phyloP scores from a whole-genome alignment of 805 yeast species.

The Pichia thaimueangensis region DNA sequence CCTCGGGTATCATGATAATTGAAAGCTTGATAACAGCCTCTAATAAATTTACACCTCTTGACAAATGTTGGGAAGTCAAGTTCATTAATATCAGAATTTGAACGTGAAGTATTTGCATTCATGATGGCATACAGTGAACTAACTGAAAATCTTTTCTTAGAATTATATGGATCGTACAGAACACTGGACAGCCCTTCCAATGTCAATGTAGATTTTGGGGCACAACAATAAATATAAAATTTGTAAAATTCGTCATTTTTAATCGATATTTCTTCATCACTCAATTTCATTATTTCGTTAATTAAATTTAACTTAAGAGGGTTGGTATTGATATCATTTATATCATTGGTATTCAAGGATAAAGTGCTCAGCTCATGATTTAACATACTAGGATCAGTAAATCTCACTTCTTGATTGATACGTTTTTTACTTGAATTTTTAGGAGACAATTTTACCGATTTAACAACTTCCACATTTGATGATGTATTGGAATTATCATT shows the following conservation, averaged over 20 bases:
- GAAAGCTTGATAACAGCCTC: constrained; percentile 28
- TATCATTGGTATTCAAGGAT: background rate
- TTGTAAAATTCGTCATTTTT: constrained; percentile 18
- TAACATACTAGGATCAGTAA: constrained; percentile 7
- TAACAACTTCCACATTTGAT: too few relatives aligned
- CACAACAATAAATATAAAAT: constrained; percentile 16
- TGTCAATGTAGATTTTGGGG: constrained; percentile 13
- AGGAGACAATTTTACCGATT: constrained; percentile 2
- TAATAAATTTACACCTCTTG: constrained; percentile 23
- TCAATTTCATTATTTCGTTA: constrained; percentile 9
- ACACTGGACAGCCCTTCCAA: constrained; percentile 14
- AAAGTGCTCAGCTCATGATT: background rate
- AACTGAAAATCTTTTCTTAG: constrained; percentile 14
- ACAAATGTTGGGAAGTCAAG: constrained; percentile 25
- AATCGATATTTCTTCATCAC: constrained; percentile 18
- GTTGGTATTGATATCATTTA: too few relatives aligned
- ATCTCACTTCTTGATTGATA: constrained; percentile 13
- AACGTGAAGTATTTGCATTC: constrained; percentile 15
- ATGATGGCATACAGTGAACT: constrained; percentile 17
- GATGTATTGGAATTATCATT: constrained; percentile 1
- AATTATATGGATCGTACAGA: constrained; percentile 21
- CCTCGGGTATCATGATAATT: constrained; percentile 21
- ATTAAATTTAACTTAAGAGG: too few relatives aligned
- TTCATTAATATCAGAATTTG: constrained; percentile 9
- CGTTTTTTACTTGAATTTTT: constrained; percentile 18